phyloP scores from a whole-genome alignment of 495 filamentous ascomycete species.

The Aspergillus sparsus region DNA sequence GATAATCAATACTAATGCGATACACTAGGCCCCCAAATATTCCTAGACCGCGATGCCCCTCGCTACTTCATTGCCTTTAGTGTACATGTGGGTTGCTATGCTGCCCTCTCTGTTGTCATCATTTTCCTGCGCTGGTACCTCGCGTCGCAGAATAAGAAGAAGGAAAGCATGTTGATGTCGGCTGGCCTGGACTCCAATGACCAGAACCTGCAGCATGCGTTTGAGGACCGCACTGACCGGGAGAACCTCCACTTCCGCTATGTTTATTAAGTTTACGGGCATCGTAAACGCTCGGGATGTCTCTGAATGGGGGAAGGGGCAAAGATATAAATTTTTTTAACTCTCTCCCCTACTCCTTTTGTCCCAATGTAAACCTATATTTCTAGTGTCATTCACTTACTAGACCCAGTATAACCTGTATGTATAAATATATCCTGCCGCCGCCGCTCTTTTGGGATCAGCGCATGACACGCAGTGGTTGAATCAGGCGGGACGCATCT shows the following conservation, averaged over 20 bases:
- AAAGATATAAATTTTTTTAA: too few relatives aligned
- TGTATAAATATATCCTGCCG: too few relatives aligned
- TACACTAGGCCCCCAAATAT: slow-evolving; percentile 20
- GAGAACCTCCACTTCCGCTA: slow-evolving; percentile 52
- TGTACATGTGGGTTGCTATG: slow-evolving; percentile 27
- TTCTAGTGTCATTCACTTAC: too few relatives aligned
- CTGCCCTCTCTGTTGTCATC: slow-evolving; percentile 37
- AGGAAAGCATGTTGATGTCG: slow-evolving; percentile 37
- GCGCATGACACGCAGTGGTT: too few relatives aligned
- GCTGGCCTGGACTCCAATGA: slow-evolving; percentile 31
- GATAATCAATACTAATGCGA: neutral
- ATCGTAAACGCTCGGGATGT: too few relatives aligned
- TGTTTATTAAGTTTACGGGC: slow-evolving; percentile 18
- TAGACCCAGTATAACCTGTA: too few relatives aligned
- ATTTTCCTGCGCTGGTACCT: slow-evolving; percentile 43
- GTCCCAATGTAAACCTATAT: too few relatives aligned
- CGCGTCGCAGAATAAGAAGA: slow-evolving; percentile 40
- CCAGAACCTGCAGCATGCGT: slow-evolving; percentile 39
- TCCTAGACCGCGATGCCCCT: slow-evolving; percentile 30
- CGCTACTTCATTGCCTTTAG: slow-evolving; percentile 29
- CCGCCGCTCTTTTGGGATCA: too few relatives aligned
- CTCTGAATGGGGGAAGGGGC: too few relatives aligned
- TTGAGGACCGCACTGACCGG: slow-evolving; percentile 52
- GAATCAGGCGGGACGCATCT: too few relatives aligned
- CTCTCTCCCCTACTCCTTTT: too few relatives aligned